Conservation (phyloP, 2,329 filamentous ascomycete genomes). For the Zalaria obscura region DNA sequence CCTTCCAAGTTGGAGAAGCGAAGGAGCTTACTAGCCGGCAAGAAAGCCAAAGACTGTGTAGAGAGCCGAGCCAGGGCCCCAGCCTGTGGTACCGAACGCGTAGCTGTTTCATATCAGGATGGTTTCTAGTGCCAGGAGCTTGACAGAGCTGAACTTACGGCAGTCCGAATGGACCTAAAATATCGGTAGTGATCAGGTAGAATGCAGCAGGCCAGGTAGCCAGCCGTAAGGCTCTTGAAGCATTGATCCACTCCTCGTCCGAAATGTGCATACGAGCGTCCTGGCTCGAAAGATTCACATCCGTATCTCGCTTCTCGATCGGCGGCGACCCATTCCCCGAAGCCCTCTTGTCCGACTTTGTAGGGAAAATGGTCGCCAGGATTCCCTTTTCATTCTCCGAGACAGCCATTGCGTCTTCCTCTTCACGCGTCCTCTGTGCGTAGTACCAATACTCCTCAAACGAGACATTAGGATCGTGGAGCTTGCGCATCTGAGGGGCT, state of each 20-base stretch:
- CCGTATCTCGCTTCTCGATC: not conserved
- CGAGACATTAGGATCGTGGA: constrained; percentile 13
- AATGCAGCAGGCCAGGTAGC: constrained; percentile 33
- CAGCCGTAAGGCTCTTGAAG: constrained; percentile 31
- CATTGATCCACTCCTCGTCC: constrained; percentile 29
- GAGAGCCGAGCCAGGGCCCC: constrained; percentile 20
- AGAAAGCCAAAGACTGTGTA: constrained; percentile 22
- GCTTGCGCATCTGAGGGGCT: too few species aligned
- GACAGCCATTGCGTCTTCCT: constrained; percentile 10
- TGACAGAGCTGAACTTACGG: constrained; percentile 13
- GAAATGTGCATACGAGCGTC: not conserved
- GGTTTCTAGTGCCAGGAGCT: not conserved
- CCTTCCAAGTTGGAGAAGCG: constrained; percentile 14
- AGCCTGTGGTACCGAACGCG: constrained; percentile 14
- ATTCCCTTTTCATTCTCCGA: not conserved
- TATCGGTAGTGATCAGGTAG: constrained; percentile 36
- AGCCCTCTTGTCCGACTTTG: not conserved
- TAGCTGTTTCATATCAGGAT: constrained; percentile 7
- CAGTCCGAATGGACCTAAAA: constrained; percentile 30
- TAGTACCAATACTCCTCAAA: constrained; percentile 27
- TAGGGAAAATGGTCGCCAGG: not conserved
- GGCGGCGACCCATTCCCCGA: too few species aligned
- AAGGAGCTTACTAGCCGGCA: constrained; percentile 19
- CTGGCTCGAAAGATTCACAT: not conserved
- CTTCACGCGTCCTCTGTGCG: constrained; percentile 19